Conservation (phyloP, 2,329 filamentous ascomycete species). For the Lecanoromycetidae sp. region DNA sequence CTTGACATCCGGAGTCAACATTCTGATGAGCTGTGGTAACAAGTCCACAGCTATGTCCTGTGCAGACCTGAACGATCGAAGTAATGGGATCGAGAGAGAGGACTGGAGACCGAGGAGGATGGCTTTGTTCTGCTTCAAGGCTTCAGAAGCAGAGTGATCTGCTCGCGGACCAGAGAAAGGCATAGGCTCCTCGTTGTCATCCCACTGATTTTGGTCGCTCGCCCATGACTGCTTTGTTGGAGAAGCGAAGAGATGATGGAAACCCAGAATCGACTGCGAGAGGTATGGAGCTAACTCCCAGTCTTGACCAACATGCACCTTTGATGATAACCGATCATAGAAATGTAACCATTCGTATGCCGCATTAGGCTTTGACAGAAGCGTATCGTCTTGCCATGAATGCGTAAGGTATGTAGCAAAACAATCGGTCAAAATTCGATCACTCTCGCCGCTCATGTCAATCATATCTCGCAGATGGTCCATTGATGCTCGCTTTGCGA, state of each 20-base stretch:
- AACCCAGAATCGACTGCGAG: constrained; percentile 73
- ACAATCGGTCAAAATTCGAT: constrained; percentile 55
- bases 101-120: constrained; percentile 62
- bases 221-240: constrained; percentile 40
- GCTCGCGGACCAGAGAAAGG: constrained; percentile 76
- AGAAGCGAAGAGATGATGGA: constrained; percentile 81
- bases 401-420: constrained; percentile 77
- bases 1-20: constrained; percentile 81
- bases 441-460: constrained; percentile 49
- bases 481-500: constrained; percentile 48
- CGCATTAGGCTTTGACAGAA: constrained; percentile 72
- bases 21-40: constrained; percentile 68
- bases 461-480: constrained; percentile 48
- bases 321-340: constrained; percentile 69
- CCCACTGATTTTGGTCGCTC: constrained; percentile 34
- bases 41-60: constrained; percentile 71
- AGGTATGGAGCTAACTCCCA: constrained; percentile 89
- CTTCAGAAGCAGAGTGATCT: constrained; percentile 69
- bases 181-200: constrained; percentile 39
- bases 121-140: constrained; percentile 63
- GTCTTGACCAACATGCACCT: constrained; percentile 71
- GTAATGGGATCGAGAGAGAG: constrained; percentile 57
- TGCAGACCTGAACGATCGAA: constrained; percentile 65
- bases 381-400: constrained; percentile 84
- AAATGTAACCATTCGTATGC: constrained; percentile 96